phyloP scores from a whole-genome alignment of 2,329 filamentous ascomycete species.

The Orbilia ellipsospora region DNA sequence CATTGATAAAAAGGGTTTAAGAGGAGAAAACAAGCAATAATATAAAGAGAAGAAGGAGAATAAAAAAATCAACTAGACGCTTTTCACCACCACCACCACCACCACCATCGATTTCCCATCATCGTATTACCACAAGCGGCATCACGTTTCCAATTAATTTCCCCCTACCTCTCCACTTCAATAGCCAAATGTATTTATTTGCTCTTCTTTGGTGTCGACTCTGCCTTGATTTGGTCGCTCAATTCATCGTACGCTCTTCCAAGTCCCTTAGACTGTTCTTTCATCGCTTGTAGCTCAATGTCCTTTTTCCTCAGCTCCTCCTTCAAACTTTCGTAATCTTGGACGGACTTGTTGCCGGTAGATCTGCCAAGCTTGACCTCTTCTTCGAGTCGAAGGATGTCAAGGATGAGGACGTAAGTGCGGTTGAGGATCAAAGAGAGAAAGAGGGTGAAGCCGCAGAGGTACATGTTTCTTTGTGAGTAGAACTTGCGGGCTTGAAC shows the following conservation, averaged over 20 bases:
- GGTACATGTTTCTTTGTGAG: constrained; percentile 99
- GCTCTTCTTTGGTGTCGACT: constrained; percentile 70
- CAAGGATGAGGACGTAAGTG: constrained; percentile 97
- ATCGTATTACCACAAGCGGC: not conserved
- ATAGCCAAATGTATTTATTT: constrained; percentile 42
- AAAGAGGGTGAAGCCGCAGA: constrained; percentile 99
- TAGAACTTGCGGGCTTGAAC: constrained; percentile 99
- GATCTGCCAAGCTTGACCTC: constrained; percentile 83
- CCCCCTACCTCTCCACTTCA: no score
- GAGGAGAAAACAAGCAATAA: no score
- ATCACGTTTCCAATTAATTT: not conserved
- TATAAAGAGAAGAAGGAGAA: not conserved
- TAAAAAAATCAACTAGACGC: not conserved
- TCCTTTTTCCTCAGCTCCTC: constrained; percentile 78
- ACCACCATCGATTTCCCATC: not conserved
- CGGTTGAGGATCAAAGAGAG: constrained; percentile 98
- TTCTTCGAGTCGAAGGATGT: constrained; percentile 90
- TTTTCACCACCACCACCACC: not conserved
- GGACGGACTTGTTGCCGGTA: constrained; percentile 66
- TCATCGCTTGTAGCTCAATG: constrained; percentile 82
- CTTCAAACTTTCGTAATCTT: constrained; percentile 71
- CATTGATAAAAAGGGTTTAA: not conserved
- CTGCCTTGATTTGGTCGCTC: constrained; percentile 75
- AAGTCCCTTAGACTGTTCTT: constrained; percentile 90
- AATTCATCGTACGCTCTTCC: constrained; percentile 86